These are phyloP conservation scores for Kregervanrija fluxuum DNA, from an alignment of 805 yeast species.

Conservation along the genomic window DNA sequence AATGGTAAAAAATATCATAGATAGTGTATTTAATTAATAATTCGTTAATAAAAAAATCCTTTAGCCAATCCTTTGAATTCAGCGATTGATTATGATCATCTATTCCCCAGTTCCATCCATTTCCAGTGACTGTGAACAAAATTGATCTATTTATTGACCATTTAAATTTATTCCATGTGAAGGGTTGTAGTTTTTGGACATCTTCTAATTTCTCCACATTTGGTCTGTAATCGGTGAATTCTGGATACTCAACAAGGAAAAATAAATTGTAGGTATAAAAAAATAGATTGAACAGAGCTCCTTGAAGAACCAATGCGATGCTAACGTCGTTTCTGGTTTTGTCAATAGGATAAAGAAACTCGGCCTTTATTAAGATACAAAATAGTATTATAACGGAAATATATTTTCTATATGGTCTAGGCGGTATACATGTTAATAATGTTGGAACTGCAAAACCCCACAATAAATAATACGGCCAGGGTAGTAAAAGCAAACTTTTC, in stretches of 20 bases:
- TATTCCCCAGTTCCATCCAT: conserved; percentile 14
- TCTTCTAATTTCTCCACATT: conserved; percentile 6
- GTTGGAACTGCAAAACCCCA: conserved; percentile 7
- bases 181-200: conserved; percentile 2
- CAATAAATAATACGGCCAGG: conserved; percentile 2
- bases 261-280: conserved; percentile 10
- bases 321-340: neutral
- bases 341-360: conserved; percentile 2
- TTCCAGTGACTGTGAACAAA: conserved; percentile 8
- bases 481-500: neutral
- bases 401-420: conserved; percentile 9
- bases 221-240: conserved; percentile 9
- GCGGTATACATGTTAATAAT: conserved; percentile 10
- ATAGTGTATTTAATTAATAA: conserved; percentile 2
- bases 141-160: conserved; percentile 10
- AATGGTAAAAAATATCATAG: conserved; percentile 7
- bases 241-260: conserved; percentile 12
- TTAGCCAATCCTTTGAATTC: neutral
- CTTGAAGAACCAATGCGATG: conserved; percentile 9
- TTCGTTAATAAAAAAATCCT: neutral
- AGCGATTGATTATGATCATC: neutral
- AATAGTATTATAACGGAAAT: conserved; percentile 8
- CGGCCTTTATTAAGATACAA: conserved; percentile 5
- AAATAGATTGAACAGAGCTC: conserved; percentile 6
- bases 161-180: conserved; percentile 5